Conservation (phyloP, 306 rosid species). For the Mimosa pudica region DNA sequence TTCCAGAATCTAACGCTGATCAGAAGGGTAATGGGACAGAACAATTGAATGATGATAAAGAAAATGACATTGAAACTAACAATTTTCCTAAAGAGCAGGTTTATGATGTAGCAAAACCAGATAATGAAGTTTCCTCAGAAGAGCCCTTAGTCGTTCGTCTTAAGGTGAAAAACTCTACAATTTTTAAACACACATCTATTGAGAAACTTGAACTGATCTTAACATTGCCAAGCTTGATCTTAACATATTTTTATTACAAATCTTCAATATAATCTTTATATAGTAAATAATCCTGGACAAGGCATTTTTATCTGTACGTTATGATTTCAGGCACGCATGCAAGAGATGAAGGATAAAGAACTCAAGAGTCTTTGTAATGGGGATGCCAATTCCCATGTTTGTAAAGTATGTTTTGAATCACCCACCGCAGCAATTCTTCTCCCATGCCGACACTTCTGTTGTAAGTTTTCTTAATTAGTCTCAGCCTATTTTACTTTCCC, state of each 20-base stretch:
- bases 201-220: slow-evolving; percentile 1
- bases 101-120: slow-evolving; percentile 56
- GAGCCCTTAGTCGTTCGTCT: slow-evolving; percentile 93
- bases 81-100: slow-evolving; percentile 48
- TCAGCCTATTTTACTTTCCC: slow-evolving; percentile 6
- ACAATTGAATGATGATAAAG: slow-evolving; percentile 43
- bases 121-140: slow-evolving; percentile 58
- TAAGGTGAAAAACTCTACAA: slow-evolving; percentile 53
- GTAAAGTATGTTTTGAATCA: slow-evolving; percentile 95
- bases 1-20: slow-evolving; percentile 60
- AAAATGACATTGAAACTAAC: slow-evolving; percentile 41
- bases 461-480: slow-evolving; percentile 53
- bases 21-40: slow-evolving; percentile 55
- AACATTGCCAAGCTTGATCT: background rate
- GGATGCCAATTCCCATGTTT: slow-evolving; percentile 85
- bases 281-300: background rate
- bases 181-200: slow-evolving; percentile 13
- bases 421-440: slow-evolving; percentile 98
- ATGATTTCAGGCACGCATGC: slow-evolving; percentile 85
- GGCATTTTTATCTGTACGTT: slow-evolving; percentile 8
- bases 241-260: too few relatives aligned
- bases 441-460: slow-evolving; percentile 96
- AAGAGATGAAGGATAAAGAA: slow-evolving; percentile 95
- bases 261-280: slow-evolving; percentile 1
- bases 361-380: slow-evolving; percentile 75